A percentile compares a stretch with the other conserved stretches of the same genome.
Conservation (phyloP, 805 yeast genomes). For the Saccharomyces kudriavzevii region DNA sequence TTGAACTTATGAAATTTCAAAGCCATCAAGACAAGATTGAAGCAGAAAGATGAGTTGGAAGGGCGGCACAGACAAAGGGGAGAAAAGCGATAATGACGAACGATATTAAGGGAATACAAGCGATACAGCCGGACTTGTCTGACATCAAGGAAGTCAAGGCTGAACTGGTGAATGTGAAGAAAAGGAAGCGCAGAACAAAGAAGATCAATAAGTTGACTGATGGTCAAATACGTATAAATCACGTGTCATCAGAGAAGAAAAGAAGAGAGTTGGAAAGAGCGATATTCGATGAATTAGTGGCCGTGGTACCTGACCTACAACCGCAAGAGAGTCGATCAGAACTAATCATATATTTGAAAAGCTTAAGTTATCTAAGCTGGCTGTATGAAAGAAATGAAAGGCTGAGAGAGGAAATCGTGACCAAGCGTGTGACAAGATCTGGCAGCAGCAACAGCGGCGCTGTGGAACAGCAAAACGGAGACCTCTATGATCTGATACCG, state of each 20-base stretch:
- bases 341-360: slow-evolving; percentile 59
- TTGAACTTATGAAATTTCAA: background rate
- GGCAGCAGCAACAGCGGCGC: background rate
- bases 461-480: background rate
- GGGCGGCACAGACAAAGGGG: background rate
- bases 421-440: slow-evolving; percentile 8
- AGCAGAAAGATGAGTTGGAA: background rate
- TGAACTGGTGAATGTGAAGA: background rate
- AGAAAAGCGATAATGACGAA: background rate
- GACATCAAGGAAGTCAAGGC: background rate
- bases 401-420: slow-evolving; percentile 36
- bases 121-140: background rate
- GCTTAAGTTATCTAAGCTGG: slow-evolving; percentile 46
- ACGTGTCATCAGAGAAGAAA: slow-evolving; percentile 79
- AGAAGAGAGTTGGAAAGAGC: slow-evolving; percentile 78
- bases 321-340: slow-evolving; percentile 75
- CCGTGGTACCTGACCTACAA: slow-evolving; percentile 63
- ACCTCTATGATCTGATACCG: slow-evolving; percentile 2
- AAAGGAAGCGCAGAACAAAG: slow-evolving; percentile 11
- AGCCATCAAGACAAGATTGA: background rate
- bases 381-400: slow-evolving; percentile 43
- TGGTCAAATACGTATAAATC: slow-evolving; percentile 48
- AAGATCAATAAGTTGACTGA: slow-evolving; percentile 21
- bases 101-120: background rate
- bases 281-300: slow-evolving; percentile 70